phyloP scores from a whole-genome alignment of 176 grass and related monocot genomes.

The Puccinellia tenuiflora region DNA sequence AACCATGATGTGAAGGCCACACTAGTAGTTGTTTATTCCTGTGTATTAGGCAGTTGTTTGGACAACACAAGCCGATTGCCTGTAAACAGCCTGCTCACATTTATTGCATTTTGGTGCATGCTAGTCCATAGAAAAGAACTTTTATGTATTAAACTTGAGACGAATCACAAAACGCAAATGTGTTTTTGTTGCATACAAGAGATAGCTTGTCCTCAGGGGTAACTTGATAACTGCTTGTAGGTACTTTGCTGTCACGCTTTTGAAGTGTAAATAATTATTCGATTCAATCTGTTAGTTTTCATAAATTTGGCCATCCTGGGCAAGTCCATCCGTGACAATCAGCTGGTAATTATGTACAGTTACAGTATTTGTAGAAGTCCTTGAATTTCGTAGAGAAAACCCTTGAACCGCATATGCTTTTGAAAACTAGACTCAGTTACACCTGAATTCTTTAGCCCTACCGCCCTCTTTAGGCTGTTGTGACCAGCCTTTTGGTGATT shows the following conservation, averaged over 20 bases:
- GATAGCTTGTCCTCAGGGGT: not conserved
- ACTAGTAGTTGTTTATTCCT: not conserved
- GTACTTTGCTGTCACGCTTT: not conserved
- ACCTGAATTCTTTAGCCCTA: not conserved
- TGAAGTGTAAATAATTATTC: not conserved
- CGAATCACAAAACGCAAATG: not conserved
- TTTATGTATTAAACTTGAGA: not conserved
- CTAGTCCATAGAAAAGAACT: not conserved
- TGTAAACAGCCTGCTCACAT: not conserved
- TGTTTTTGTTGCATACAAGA: not conserved
- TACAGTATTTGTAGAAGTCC: not conserved
- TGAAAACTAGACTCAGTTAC: not conserved
- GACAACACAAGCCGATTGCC: not conserved
- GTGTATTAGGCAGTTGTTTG: conserved; percentile 21
- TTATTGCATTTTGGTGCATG: not conserved
- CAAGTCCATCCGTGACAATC: too few relatives aligned
- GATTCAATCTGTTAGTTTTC: not conserved
- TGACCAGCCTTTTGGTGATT: not conserved
- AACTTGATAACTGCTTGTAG: not conserved
- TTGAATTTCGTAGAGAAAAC: not conserved
- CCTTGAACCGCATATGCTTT: not conserved
- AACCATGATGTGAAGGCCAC: not conserved
- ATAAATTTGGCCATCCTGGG: not conserved
- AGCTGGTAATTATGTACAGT: not conserved
- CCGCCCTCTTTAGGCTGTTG: not conserved